Percentiles rank a stretch among this genome's conserved stretches.
phyloP scores from a whole-genome alignment of 116 monocot genomes.

The Zostera marina region DNA sequence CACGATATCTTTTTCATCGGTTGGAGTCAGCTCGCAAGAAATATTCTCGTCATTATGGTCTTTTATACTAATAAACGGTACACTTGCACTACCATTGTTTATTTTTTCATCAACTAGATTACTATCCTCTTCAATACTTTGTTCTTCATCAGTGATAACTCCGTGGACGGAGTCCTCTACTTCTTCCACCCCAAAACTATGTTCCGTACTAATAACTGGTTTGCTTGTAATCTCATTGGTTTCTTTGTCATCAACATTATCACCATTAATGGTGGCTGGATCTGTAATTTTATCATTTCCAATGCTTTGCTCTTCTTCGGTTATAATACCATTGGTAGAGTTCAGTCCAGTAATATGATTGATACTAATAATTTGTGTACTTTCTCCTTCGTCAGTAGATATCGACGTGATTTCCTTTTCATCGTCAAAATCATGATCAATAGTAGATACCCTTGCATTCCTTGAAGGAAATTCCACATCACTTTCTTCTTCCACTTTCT shows the following conservation, averaged over 20 bases:
- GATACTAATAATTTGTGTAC: background rate
- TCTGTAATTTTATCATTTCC: too few species aligned
- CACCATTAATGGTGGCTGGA: too few species aligned
- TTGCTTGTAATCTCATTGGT: background rate
- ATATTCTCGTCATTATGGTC: background rate
- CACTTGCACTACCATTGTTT: background rate
- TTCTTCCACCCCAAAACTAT: background rate
- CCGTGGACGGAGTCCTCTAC: background rate
- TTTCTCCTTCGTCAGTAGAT: background rate
- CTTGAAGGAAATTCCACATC: background rate
- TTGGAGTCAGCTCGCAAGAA: background rate
- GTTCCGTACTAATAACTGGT: background rate
- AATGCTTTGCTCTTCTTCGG: too few species aligned
- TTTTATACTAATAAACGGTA: background rate
- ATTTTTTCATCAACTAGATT: background rate
- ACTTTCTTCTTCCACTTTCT: slow-evolving; percentile 7
- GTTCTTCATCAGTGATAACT: too few species aligned
- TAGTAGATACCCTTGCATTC: too few species aligned
- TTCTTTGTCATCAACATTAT: background rate
- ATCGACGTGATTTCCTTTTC: background rate
- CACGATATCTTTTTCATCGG: background rate
- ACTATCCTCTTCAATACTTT: too few species aligned
- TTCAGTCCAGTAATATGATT: background rate
- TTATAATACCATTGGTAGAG: too few species aligned
- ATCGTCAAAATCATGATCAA: background rate